Evolutionary conservation across 2,329 filamentous ascomycete species (phyloP), one percentile per base, ranked within the genome.

Genomic region (Chrysoporthe austroafricana): DNA sequence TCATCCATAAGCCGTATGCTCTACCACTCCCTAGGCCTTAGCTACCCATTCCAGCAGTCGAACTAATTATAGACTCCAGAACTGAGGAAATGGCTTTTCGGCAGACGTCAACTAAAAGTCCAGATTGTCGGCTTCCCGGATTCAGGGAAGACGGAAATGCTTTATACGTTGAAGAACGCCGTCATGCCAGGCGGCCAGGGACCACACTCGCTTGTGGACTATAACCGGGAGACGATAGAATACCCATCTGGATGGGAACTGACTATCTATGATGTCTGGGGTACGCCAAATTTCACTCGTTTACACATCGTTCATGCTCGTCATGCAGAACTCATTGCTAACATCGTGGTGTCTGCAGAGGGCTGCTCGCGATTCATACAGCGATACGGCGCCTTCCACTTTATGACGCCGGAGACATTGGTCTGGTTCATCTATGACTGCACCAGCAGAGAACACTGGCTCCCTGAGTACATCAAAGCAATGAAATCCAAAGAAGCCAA

Each of bases 201-300:
- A 32, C 59, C 43, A 36, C 21, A 21, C 7, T 13, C 16, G 9
- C 4, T 52, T 32, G n/a, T 5, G 3, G 44, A n/a, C 6, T 52
- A 34, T 9, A 62, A 62, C 11, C 14, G 32, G 4, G 34, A 52
- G 46, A 52, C 34, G 2, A 21, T 62, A 18, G 4, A 39, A 3
- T 62, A 62, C 9, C 60, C 60, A 4, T 4, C 46, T n/a, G 60
- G 60, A 5, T 62, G 60, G 60, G 60, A 62, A 14, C 21, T 62
- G 36, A 62, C 60, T 1, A 39, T 62, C 21, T 52, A 52, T 46
- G 60, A 62, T 11, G 34, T 62, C 7, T 52, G 18, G 60, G 60
- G 60, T 50, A 36, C 21, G 5, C 16, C 5, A 26, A 9, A 13
- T 46, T 9, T 46, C 13, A 16, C 9, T 32, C 14, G 7, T 32